Evolutionary conservation across 2,329 filamentous ascomycete genomes (phyloP).

Genomic region (Pseudocercospora cruenta): DNA sequence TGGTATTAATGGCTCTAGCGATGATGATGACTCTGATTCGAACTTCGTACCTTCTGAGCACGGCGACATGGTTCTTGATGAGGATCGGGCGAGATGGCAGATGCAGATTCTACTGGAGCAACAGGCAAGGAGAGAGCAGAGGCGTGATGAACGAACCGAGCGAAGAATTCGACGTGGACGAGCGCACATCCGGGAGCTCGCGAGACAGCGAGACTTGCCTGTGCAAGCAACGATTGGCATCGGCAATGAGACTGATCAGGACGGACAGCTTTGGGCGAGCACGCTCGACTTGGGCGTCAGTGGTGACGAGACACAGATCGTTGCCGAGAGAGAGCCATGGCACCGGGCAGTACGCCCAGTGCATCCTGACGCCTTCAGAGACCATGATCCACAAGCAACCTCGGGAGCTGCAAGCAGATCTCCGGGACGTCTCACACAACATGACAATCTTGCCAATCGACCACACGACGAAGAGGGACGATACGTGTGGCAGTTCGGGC

Average conservation of each 20-base stretch:
- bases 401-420: background rate
- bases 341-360: background rate
- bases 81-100: slow-evolving; percentile 12
- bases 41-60: background rate
- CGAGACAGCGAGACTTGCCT: background rate
- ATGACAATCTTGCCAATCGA: background rate
- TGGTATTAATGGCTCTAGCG: background rate
- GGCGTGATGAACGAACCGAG: background rate
- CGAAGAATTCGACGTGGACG: background rate
- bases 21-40: background rate
- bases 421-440: background rate
- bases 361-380: background rate
- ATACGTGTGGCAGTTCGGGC: background rate
- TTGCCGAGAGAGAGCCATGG: background rate
- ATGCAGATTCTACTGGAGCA: slow-evolving; percentile 10
- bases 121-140: slow-evolving; percentile 13
- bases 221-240: background rate
- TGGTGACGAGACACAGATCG: background rate
- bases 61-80: slow-evolving; percentile 5
- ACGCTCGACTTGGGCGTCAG: background rate
- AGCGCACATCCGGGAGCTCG: background rate
- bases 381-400: background rate
- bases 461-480: background rate
- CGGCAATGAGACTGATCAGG: background rate
- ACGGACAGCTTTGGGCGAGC: background rate